phyloP scores from a whole-genome alignment of 768 basidiomycete species.

The Tricholoma terreum region DNA sequence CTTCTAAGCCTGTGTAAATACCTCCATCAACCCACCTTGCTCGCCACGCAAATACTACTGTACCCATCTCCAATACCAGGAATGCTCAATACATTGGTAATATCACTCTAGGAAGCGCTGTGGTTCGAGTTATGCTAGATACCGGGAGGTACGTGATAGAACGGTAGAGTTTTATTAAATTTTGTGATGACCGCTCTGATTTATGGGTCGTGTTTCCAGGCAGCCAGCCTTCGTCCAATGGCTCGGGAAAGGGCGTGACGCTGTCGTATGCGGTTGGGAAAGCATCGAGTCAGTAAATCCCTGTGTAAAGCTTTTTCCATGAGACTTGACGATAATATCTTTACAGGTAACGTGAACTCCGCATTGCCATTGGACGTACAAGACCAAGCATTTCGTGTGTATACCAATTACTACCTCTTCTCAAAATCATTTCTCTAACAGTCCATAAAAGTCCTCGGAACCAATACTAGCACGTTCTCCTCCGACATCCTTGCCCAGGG shows the following conservation, averaged over 20 bases:
- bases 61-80: slow-evolving; percentile 59
- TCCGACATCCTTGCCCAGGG: slow-evolving; percentile 57
- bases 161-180: not conserved
- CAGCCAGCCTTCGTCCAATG: slow-evolving; percentile 44
- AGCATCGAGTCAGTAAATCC: slow-evolving; percentile 46
- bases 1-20: slow-evolving; percentile 32
- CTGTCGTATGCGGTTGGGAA: slow-evolving; percentile 69
- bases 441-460: slow-evolving; percentile 56
- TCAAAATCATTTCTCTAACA: slow-evolving; percentile 7
- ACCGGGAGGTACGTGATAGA: slow-evolving; percentile 60
- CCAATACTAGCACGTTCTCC: slow-evolving; percentile 62
- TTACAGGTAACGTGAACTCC: slow-evolving; percentile 52
- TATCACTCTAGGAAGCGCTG: slow-evolving; percentile 60
- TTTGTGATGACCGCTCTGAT: slow-evolving; percentile 50
- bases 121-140: slow-evolving; percentile 63
- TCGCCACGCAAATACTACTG: slow-evolving; percentile 27
- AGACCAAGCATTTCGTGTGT: slow-evolving; percentile 67
- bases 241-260: slow-evolving; percentile 53
- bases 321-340: not conserved
- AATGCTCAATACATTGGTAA: slow-evolving; percentile 75
- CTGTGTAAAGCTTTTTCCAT: too few species aligned
- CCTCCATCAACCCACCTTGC: slow-evolving; percentile 22
- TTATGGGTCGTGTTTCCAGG: slow-evolving; percentile 64
- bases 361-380: slow-evolving; percentile 56
- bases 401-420: not conserved